Conservation (phyloP, 2,329 filamentous ascomycete species). For the Fulvia fulva region DNA sequence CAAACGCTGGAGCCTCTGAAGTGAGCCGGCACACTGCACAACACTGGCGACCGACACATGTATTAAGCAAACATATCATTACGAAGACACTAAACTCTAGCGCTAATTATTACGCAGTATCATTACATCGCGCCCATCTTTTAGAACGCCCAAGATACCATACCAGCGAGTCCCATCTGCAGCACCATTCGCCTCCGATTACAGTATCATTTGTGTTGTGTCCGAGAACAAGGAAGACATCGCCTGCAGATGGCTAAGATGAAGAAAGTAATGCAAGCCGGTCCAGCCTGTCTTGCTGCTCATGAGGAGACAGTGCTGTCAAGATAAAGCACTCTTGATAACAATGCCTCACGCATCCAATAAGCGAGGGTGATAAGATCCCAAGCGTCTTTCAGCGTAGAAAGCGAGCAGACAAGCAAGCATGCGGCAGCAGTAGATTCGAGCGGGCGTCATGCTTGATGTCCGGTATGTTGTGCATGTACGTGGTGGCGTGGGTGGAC, state of each 20-base stretch:
- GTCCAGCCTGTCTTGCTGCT: constrained; percentile 19
- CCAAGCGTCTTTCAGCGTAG: constrained; percentile 20
- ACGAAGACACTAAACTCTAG: constrained; percentile 5
- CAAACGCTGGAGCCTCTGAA: background rate
- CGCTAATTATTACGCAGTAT: constrained; percentile 7
- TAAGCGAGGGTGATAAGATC: constrained; percentile 10
- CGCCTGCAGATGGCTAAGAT: constrained; percentile 23
- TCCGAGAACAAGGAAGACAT: constrained; percentile 18
- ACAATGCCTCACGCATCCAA: constrained; percentile 18
- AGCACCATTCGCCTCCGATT: background rate
- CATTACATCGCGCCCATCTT: background rate
- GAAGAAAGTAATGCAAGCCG: constrained; percentile 17
- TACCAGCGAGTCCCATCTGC: constrained; percentile 1
- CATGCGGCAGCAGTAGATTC: constrained; percentile 22
- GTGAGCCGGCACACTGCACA: background rate
- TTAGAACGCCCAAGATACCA: background rate
- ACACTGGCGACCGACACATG: background rate
- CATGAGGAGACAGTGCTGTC: constrained; percentile 14
- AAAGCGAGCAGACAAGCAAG: constrained; percentile 21
- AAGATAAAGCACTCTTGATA: constrained; percentile 19
- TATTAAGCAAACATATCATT: background rate
- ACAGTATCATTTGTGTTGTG: constrained; percentile 1
- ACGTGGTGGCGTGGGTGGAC: constrained; percentile 3
- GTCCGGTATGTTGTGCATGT: constrained; percentile 1
- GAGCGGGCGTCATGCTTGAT: constrained; percentile 13